phyloP scores from a whole-genome alignment of 306 rosid species.

The Prunus mira region DNA sequence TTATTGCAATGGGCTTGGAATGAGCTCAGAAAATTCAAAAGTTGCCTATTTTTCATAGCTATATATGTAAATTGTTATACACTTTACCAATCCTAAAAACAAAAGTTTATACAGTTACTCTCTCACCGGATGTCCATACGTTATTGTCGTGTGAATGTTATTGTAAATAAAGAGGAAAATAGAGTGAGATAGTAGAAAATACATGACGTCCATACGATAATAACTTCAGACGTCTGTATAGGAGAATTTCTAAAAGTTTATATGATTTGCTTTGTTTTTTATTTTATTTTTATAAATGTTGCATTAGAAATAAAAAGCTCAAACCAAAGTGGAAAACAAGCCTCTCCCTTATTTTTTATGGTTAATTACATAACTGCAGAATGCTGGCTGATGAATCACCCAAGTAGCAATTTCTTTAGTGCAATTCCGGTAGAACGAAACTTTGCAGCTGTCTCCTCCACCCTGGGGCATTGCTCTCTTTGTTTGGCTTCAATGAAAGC shows the following conservation, averaged over 20 bases:
- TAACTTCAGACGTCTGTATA: fast-evolving
- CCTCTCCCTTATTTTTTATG: not conserved
- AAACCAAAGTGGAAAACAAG: not conserved
- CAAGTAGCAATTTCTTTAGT: constrained; percentile 21
- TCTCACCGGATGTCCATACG: fast-evolving
- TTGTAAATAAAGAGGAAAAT: too few relatives aligned
- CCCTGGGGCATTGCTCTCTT: constrained; percentile 24
- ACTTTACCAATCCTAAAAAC: too few relatives aligned
- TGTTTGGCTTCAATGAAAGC: constrained; percentile 27
- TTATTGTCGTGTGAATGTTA: too few relatives aligned
- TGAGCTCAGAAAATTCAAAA: too few relatives aligned
- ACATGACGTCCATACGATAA: fast-evolving
- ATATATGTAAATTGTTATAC: too few relatives aligned
- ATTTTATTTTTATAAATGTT: too few relatives aligned
- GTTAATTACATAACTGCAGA: not conserved
- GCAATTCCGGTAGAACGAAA: constrained; percentile 16
- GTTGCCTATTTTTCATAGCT: too few relatives aligned
- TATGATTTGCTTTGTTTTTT: too few relatives aligned
- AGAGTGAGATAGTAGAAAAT: too few relatives aligned
- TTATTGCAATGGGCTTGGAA: too few relatives aligned
- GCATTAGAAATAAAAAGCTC: not conserved
- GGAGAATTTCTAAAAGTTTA: too few relatives aligned
- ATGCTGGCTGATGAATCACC: constrained; percentile 27
- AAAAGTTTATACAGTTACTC: too few relatives aligned
- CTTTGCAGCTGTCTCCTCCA: constrained; percentile 36